Evolutionary conservation across 2,329 filamentous ascomycete species (phyloP), one percentile per base, ranked within the genome.

Genomic region (Hypoxylon sp.): DNA sequence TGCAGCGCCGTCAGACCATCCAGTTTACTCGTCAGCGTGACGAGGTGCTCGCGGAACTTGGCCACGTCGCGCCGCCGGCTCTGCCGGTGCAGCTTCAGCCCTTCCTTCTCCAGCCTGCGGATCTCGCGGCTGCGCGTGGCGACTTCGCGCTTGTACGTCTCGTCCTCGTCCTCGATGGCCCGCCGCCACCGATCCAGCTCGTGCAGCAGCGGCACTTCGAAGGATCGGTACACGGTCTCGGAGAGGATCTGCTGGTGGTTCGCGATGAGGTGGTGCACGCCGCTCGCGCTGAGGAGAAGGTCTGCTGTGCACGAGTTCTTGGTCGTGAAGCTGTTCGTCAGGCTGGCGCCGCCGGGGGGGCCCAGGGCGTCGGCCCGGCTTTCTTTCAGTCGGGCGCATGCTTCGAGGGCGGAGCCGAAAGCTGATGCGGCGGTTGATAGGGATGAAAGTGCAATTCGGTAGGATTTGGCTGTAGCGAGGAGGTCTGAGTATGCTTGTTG

Each of bases 201-300:
- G 79, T 91, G 88, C n/a, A 91, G 82, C 21, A 91, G 80, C 3
- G 89, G 89, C 38, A 91, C 88, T 78, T 91, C 89, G 76, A 91
- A 91, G 64, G 83, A 84, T 60, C 89, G 84, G 78, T 91, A 91
- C 7, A 91, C 87, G 0, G 88, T 91, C 79, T 91, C 89, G 69
- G 85, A 87, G 2, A 91, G 84, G 72, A 91, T 91, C 75, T 91
- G 88, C 77, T 90, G 87, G 80, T 91, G 89, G 79, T 91, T 91
- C 49, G 89, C 89, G 63, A 91, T 82, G 19, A 91, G 83, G 73
- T 91, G 88, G 75, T 91, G 89, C 43, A 91, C 83, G 36, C 89
- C 89, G 34, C 87, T 86, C 11, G 88, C 86, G 30, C 87, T 84
- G 65, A 91, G 81, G 48, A 91, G 81, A 58, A 84, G 83, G 78